Percentiles rank a stretch among this genome's conserved stretches.
Conservation (phyloP, 176 grass and related monocot genomes). For the Pharus latifolius region DNA sequence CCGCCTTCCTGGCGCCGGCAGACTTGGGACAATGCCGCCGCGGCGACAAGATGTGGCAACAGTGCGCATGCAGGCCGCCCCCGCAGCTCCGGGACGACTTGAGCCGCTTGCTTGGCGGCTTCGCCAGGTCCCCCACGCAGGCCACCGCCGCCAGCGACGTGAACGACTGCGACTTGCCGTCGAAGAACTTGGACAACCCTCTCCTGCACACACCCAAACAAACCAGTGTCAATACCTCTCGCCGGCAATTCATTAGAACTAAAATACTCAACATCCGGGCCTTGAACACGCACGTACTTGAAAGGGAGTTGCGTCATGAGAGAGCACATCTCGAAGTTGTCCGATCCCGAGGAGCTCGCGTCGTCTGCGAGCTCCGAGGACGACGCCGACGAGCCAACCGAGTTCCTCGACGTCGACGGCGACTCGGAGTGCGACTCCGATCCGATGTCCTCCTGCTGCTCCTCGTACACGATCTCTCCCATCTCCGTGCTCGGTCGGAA, state of each 20-base stretch:
- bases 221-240: background rate
- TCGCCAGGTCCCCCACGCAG: constrained; percentile 50
- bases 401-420: background rate
- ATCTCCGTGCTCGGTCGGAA: background rate
- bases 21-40: constrained; percentile 24
- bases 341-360: constrained; percentile 28
- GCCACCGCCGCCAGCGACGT: constrained; percentile 41
- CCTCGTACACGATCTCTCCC: background rate
- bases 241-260: background rate
- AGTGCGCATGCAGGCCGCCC: constrained; percentile 42
- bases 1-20: constrained; percentile 13
- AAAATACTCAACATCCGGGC: background rate
- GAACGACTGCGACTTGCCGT: constrained; percentile 75
- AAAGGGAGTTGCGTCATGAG: constrained; percentile 55
- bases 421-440: constrained; percentile 39
- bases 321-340: constrained; percentile 50
- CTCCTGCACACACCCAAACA: constrained; percentile 13
- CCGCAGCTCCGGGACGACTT: constrained; percentile 47
- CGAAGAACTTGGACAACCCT: constrained; percentile 55
- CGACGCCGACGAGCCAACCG: background rate
- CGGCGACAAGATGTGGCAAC: constrained; percentile 17
- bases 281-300: constrained; percentile 22
- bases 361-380: constrained; percentile 53
- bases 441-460: constrained; percentile 61
- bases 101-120: constrained; percentile 45